These are phyloP conservation scores for Lachnellula subtilissima DNA, from an alignment of 2,329 filamentous ascomycete species.

Conservation along the genomic window DNA sequence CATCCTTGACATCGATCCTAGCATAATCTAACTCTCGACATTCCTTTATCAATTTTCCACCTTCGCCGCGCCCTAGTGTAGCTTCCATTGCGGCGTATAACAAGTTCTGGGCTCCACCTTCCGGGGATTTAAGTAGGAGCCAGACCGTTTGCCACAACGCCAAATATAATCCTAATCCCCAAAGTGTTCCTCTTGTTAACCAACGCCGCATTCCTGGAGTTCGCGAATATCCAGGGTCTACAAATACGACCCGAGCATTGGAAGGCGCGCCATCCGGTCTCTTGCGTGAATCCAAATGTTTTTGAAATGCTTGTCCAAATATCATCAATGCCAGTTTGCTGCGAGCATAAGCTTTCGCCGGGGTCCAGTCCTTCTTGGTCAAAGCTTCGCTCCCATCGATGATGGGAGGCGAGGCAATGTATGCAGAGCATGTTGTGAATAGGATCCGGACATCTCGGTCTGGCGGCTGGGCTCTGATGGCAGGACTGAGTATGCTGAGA, in stretches of 20 bases:
- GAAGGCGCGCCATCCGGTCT: constrained; percentile 77
- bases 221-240: constrained; percentile 79
- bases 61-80: constrained; percentile 56
- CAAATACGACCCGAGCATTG: constrained; percentile 78
- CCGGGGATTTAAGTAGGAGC: constrained; percentile 79
- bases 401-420: constrained; percentile 71
- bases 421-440: constrained; percentile 80
- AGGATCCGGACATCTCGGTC: constrained; percentile 90
- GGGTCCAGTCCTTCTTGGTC: constrained; percentile 48
- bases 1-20: constrained; percentile 70
- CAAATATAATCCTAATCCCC: constrained; percentile 74
- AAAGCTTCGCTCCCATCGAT: constrained; percentile 43
- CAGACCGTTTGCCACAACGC: constrained; percentile 76
- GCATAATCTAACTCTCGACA: constrained; percentile 72
- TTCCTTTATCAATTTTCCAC: constrained; percentile 80
- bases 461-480: constrained; percentile 83
- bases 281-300: constrained; percentile 79
- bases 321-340: constrained; percentile 78
- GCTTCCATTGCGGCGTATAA: constrained; percentile 82
- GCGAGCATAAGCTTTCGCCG: constrained; percentile 55
- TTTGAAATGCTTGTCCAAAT: constrained; percentile 87
- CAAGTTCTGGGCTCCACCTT: constrained; percentile 81
- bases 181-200: constrained; percentile 78
- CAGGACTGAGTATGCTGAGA: constrained; percentile 83
- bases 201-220: constrained; percentile 86